Evolutionary conservation across 1,139 yeast species (phyloP), one percentile per base, ranked within the genome.

Genomic region (Lizanozyma gosingica): DNA sequence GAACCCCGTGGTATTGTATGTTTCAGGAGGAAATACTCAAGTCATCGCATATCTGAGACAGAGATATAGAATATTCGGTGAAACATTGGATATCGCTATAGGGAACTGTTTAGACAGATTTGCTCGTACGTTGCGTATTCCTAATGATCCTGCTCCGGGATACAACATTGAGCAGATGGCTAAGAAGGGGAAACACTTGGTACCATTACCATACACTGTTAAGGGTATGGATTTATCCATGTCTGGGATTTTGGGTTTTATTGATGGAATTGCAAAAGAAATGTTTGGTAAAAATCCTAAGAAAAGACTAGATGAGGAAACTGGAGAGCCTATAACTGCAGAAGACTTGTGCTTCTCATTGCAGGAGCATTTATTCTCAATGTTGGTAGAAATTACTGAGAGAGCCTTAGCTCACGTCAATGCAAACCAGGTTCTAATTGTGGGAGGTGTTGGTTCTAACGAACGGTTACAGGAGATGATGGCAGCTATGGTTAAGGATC

Each of bases 371-470:
- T 65, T 92, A 34, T 92, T 83, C 59, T 90, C 97, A 14, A 92
- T 92, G 99, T 73, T 92, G 47, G 97, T 94, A 16, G 99, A 92
- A 61, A 92, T 92, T 51, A 92, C 98, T 0, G 99, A 92, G 57
- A 71, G 99, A 37, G 99, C 99, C 1, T 84, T 92, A 94, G 98
- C 98, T 0, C 99, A 92, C 55, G 97, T 92, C 3, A 83, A 84
- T 50, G 77, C 94, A 16, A 76, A 76, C 46, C 95, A 90, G 56
- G 98, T 92, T 15, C 67, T 92, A 41, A 87, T 92, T 42, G 99
- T 92, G 3, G 98, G 98, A 6, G 99, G 98, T 15, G 99, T 92
- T 14, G 99, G 99, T 0, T 87, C 95, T 49, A 92, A 92, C 55
- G 83, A 80, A 49, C 63, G 98, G 45, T 63, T 92, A 44, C 99